A percentile compares a stretch with the other conserved stretches of the same genome.
phyloP scores from a whole-genome alignment of 768 basidiomycete species.

The Boletus speciosus region DNA sequence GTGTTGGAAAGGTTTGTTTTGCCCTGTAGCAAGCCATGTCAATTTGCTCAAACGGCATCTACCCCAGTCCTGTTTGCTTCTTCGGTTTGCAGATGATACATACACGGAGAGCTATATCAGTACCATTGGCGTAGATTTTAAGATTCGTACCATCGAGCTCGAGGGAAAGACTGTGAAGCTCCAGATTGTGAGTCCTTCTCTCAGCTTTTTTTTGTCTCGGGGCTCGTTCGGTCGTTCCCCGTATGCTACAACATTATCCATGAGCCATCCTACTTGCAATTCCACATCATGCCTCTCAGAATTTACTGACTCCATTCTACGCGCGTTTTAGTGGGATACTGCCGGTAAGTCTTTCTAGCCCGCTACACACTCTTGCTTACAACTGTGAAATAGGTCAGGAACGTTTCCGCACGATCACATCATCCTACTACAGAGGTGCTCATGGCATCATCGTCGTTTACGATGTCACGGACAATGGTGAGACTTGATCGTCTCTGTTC shows the following conservation, averaged over 20 bases:
- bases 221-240: neutral
- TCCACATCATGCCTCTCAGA: neutral
- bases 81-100: constrained; percentile 93
- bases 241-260: neutral
- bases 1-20: constrained; percentile 80
- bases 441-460: constrained; percentile 99
- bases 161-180: constrained; percentile 98
- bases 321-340: constrained; percentile 77
- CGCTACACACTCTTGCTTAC: constrained; percentile 2
- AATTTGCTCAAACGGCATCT: constrained; percentile 23
- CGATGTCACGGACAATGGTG: constrained; percentile 93
- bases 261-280: neutral
- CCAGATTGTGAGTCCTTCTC: constrained; percentile 76
- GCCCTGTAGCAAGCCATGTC: constrained; percentile 13
- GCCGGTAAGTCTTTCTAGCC: constrained; percentile 56
- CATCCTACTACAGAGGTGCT: constrained; percentile 98
- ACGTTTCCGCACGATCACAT: constrained; percentile 97
- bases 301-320: constrained; percentile 17
- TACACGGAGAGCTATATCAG: constrained; percentile 98
- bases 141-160: constrained; percentile 97
- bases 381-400: constrained; percentile 71
- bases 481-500: constrained; percentile 7
- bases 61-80: constrained; percentile 80
- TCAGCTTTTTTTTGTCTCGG: constrained; percentile 1
- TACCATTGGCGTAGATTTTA: constrained; percentile 98